Percentiles rank a stretch among this genome's conserved stretches.
Conservation (phyloP, 441 rosid genomes). For the Macaranga tanarius region DNA sequence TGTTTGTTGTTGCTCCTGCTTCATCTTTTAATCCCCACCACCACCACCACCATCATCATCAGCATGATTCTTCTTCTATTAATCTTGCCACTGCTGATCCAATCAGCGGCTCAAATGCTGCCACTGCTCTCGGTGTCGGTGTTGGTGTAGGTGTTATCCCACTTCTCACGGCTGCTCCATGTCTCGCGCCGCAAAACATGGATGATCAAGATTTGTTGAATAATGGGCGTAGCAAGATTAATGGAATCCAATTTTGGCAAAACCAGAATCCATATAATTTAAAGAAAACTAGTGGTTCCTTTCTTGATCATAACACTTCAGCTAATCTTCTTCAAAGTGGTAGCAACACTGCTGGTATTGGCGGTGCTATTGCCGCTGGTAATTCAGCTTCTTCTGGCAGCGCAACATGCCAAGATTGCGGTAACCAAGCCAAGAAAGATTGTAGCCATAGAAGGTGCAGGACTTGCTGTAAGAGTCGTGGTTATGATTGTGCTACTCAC, state of each 20-base stretch:
- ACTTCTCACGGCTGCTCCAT: constrained; percentile 55
- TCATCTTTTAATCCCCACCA: constrained; percentile 51
- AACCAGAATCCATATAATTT: constrained; percentile 37
- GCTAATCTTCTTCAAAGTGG: constrained; percentile 32
- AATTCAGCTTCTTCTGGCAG: constrained; percentile 41
- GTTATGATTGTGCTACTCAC: constrained; percentile 85
- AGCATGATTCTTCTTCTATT: constrained; percentile 30
- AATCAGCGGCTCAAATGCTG: constrained; percentile 39
- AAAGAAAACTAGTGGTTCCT: constrained; percentile 16
- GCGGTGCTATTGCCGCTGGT: constrained; percentile 36
- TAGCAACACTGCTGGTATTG: constrained; percentile 16
- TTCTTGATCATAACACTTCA: constrained; percentile 39
- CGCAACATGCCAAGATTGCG: constrained; percentile 90
- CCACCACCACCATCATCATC: constrained; percentile 44
- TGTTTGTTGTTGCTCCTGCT: constrained; percentile 80
- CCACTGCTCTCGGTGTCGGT: constrained; percentile 54
- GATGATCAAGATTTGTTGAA: constrained; percentile 49
- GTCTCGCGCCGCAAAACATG: constrained; percentile 43
- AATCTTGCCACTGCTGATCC: constrained; percentile 35
- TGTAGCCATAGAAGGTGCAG: constrained; percentile 80
- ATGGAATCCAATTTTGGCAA: constrained; percentile 73
- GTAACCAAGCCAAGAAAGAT: constrained; percentile 95
- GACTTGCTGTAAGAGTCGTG: constrained; percentile 93
- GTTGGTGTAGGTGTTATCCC: constrained; percentile 84
- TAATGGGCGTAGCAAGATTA: constrained; percentile 38